Evolutionary conservation across 2,329 filamentous ascomycete species (phyloP).

Genomic region (Xylaria sp.): DNA sequence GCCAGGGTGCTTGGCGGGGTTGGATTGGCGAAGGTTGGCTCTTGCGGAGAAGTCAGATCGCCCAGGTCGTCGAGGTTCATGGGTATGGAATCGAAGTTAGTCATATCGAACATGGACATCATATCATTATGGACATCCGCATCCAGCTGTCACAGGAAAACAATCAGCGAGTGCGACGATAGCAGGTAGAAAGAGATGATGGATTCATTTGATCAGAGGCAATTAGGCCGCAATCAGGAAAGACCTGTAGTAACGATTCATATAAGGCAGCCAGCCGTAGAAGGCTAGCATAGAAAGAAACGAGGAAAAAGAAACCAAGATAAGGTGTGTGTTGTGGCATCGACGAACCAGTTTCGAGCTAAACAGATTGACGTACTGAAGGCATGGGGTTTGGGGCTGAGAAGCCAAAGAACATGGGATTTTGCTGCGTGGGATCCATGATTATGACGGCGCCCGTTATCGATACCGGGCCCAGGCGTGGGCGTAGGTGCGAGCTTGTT

Average conservation of each 20-base stretch:
- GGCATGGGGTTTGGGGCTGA: constrained; percentile 47
- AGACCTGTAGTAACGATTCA: neutral
- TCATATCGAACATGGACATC: constrained; percentile 49
- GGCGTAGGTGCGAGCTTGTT: no score
- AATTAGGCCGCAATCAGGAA: neutral
- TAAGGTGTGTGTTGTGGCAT: neutral
- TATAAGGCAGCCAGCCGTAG: neutral
- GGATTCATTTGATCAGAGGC: neutral
- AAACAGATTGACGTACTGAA: constrained; percentile 42
- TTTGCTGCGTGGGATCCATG: constrained; percentile 50
- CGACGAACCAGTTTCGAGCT: constrained; percentile 9
- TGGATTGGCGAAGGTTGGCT: constrained; percentile 39
- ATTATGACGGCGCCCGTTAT: constrained; percentile 9
- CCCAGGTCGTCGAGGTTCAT: constrained; percentile 48
- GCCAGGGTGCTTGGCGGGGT: constrained; percentile 41
- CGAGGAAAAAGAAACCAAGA: neutral
- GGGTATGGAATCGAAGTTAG: constrained; percentile 44
- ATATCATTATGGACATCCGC: constrained; percentile 45
- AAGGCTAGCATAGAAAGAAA: neutral
- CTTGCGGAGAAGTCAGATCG: constrained; percentile 43
- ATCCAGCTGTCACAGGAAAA: constrained; percentile 42
- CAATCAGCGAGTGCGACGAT: constrained; percentile 23
- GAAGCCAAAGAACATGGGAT: constrained; percentile 53
- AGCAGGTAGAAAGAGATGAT: neutral
- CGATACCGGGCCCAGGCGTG: constrained; percentile 29